A percentile compares a stretch with the other conserved stretches of the same genome.
These are phyloP conservation scores for Sporisorium reilianum DNA, from an alignment of 1,284 basidiomycete species.

Conservation along the genomic window DNA sequence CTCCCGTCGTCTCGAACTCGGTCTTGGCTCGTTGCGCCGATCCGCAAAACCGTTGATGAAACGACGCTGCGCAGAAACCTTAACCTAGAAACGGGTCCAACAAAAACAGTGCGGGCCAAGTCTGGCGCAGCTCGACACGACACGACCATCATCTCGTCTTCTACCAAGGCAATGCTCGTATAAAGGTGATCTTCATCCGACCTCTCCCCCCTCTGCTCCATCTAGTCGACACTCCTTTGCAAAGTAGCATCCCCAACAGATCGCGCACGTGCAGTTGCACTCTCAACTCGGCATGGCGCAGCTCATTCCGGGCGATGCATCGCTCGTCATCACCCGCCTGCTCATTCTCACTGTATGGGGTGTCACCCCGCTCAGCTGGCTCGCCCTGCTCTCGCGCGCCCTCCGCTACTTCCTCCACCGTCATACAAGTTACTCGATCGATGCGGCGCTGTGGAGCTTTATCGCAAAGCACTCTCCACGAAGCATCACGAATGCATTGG, in stretches of 20 bases:
- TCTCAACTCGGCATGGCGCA: slow-evolving; percentile 25
- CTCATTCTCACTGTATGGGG: slow-evolving; percentile 57
- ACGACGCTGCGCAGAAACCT: no score
- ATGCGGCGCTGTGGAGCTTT: slow-evolving; percentile 9
- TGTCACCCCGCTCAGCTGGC: slow-evolving; percentile 57
- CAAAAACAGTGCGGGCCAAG: no score
- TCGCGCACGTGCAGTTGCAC: no score
- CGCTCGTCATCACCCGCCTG: slow-evolving; percentile 43
- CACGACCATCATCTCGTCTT: neutral
- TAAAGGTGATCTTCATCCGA: neutral
- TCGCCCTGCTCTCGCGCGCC: slow-evolving; percentile 28
- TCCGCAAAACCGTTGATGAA: neutral
- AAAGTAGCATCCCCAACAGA: no score
- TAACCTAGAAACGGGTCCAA: no score
- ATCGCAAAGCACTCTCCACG: slow-evolving; percentile 12
- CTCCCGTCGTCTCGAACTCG: neutral
- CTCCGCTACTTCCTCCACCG: slow-evolving; percentile 14
- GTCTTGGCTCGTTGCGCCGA: neutral
- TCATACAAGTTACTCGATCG: slow-evolving; percentile 18
- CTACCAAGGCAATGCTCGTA: neutral
- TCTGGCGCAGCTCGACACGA: neutral
- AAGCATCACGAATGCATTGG: slow-evolving; percentile 2
- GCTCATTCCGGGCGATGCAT: slow-evolving; percentile 51
- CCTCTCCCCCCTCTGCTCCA: neutral
- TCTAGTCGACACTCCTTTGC: neutral